A percentile compares a stretch with the other conserved stretches of the same genome.
Conservation (phyloP, 139 green algal genomes). For the Mychonastes homosphaera region DNA sequence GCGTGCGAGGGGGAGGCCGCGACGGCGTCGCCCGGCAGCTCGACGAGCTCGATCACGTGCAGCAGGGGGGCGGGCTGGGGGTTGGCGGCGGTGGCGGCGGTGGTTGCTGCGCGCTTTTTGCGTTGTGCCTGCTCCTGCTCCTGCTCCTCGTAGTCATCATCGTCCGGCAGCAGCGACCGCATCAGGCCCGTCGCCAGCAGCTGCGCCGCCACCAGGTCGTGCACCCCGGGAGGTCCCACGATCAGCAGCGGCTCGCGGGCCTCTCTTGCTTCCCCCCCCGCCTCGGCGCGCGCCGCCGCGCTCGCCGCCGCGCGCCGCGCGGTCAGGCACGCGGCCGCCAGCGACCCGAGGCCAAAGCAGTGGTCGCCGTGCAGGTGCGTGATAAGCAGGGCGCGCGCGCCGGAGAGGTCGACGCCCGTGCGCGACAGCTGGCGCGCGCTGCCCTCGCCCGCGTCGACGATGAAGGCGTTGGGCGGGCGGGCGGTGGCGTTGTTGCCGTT, state of each 20-base stretch:
- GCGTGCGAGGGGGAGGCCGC: no score
- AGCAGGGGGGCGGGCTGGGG: not conserved
- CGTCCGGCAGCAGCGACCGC: constrained; percentile 16
- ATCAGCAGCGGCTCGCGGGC: constrained; percentile 1
- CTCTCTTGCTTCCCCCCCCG: not conserved
- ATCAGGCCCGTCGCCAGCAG: constrained; percentile 23
- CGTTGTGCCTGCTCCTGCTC: constrained; percentile 5
- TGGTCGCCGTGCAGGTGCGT: constrained; percentile 96
- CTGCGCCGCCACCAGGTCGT: constrained; percentile 36
- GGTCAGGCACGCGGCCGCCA: constrained; percentile 24
- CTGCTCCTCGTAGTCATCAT: constrained; percentile 3
- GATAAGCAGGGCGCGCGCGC: constrained; percentile 62
- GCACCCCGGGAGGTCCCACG: not conserved
- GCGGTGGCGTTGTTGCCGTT: no score
- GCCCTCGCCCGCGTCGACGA: constrained; percentile 89
- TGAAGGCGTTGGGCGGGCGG: no score
- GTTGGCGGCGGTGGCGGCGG: not conserved
- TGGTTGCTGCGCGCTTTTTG: no score
- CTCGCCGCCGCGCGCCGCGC: constrained; percentile 4
- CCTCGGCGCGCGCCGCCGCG: not conserved
- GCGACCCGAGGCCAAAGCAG: constrained; percentile 75
- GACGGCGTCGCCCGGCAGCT: no score
- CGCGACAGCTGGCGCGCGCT: constrained; percentile 53
- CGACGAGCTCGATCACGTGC: no score
- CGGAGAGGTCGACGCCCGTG: constrained; percentile 29